Base-by-base conservation (phyloP, 164 flowering plant genomes). In the Chimonanthus praecox region DNA sequence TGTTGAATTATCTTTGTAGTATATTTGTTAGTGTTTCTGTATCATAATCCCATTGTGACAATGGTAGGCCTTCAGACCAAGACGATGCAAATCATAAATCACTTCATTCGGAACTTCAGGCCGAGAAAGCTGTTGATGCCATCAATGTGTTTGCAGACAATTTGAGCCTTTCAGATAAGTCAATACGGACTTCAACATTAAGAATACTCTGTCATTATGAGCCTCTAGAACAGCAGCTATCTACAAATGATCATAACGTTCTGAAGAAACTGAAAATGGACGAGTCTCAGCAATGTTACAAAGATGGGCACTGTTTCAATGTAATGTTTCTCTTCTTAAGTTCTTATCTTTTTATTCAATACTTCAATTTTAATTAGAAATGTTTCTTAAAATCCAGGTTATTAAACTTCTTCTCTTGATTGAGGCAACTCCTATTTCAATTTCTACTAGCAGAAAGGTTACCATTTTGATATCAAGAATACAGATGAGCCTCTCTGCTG, bases 181-280 rank as follows among this genome's bases (percentile, higher is more conserved):
- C n/a, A 61, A 78, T 92, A 70, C 94, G 99, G 49, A 66, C 86
- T 76, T 77, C 92, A 46, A 92, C 98, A 62, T 83, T 96, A 44
- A 81, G 91, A 81, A 87, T 96, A 68, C 81, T 96, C 82, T 81
- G 91, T 76, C 91, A 92, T 68, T 88, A 86, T 78, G 87, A 86
- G 71, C 82, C 81, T 64, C 18, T 85, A 33, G 65, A 47, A 74
- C 48, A 54, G 75, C 81, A 71, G 15, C 58, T 46, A 6, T 72
- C 71, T 68, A 4, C 67, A 13, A 63, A 63, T 47, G 84, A 84
- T 61, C 80, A 74, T 72, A 83, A 78, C 5, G 68, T 70, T 74
- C 77, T 75, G 71, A 82, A 81, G 81, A 79, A 82, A 74, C 74
- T 75, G 73, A 79, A 76, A 76, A 74, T 68, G 16, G 89, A 82